Percentiles rank a stretch among this genome's conserved stretches.
Evolutionary conservation across 1,139 yeast species (phyloP).

Genomic region (Saccharomyces hybrid): DNA sequence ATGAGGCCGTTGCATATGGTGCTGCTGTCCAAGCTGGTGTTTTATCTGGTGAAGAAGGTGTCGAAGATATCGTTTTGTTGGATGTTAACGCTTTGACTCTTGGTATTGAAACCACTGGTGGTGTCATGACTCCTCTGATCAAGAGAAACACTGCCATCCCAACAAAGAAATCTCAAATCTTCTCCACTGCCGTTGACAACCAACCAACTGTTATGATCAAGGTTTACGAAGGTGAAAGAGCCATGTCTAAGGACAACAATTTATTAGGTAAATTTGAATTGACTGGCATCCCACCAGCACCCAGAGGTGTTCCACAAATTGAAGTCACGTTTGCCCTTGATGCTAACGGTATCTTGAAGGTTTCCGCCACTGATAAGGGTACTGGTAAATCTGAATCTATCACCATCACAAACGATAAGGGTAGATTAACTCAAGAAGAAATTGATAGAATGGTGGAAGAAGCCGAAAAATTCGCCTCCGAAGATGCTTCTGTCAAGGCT

Average conservation of each 20-base stretch:
- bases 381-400: conserved; percentile 93
- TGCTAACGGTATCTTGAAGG: conserved; percentile 93
- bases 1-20: conserved; percentile 96
- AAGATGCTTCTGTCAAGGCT: conserved; percentile 73
- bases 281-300: conserved; percentile 92
- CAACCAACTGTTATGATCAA: conserved; percentile 93
- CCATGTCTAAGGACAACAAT: conserved; percentile 91
- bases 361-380: conserved; percentile 88
- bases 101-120: conserved; percentile 97
- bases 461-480: conserved; percentile 85
- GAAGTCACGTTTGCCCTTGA: conserved; percentile 93
- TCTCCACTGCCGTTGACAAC: conserved; percentile 94
- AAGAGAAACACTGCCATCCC: conserved; percentile 96
- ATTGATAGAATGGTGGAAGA: conserved; percentile 93
- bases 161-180: conserved; percentile 90
- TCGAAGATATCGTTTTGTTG: conserved; percentile 77
- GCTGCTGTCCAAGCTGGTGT: conserved; percentile 98
- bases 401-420: conserved; percentile 94
- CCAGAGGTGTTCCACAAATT: conserved; percentile 96
- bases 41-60: conserved; percentile 61
- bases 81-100: conserved; percentile 90
- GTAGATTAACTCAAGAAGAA: conserved; percentile 73
- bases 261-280: conserved; percentile 89
- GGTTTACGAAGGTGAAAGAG: conserved; percentile 95
- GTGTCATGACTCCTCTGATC: conserved; percentile 94